Conservation (phyloP, 1,139 yeast genomes). For the Pichia sp. region DNA sequence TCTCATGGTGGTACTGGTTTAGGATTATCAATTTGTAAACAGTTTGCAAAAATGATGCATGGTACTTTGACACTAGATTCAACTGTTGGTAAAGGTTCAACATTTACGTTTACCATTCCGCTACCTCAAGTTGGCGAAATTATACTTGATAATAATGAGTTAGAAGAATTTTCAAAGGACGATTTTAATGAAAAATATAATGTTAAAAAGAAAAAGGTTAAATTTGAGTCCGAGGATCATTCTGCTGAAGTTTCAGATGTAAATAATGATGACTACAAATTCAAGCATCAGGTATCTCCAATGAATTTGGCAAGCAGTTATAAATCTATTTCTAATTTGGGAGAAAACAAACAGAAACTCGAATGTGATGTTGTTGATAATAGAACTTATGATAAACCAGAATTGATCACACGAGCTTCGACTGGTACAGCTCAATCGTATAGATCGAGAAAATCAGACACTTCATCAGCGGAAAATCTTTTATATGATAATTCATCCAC, state of each 20-base stretch:
- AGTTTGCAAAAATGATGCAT: constrained; percentile 81
- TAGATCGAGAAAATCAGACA: constrained; percentile 14
- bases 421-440: constrained; percentile 52
- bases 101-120: constrained; percentile 75
- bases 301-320: constrained; percentile 11
- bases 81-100: constrained; percentile 69
- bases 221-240: constrained; percentile 26
- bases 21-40: constrained; percentile 89
- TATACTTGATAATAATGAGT: constrained; percentile 30
- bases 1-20: constrained; percentile 95
- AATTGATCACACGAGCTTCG: constrained; percentile 41
- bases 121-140: constrained; percentile 65
- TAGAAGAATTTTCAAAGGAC: constrained; percentile 35
- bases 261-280: not conserved
- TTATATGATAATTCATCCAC: not conserved
- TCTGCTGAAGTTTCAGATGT: not conserved
- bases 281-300: too few species aligned
- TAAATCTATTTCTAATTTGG: not conserved
- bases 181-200: constrained; percentile 39
- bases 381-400: constrained; percentile 37
- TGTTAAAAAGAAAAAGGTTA: constrained; percentile 37
- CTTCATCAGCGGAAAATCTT: constrained; percentile 11
- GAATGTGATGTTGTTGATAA: not conserved
- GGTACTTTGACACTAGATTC: constrained; percentile 73
- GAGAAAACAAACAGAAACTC: not conserved